Evolutionary conservation across 306 rosid genomes (phyloP).

Genomic region (Begonia loranthoides): DNA sequence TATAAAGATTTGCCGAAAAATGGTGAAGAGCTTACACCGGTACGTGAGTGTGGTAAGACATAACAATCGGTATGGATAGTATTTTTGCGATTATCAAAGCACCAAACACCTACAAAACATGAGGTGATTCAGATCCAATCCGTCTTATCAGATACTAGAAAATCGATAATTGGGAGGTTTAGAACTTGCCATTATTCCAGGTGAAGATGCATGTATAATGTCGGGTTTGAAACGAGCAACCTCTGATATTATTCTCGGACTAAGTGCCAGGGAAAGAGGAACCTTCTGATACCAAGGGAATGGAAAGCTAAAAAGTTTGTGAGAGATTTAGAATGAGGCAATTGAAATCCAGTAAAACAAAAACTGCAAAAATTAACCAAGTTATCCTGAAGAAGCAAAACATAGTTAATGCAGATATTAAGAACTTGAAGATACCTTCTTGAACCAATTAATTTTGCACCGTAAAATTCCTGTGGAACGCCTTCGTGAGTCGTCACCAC

Average conservation of each 20-base stretch:
- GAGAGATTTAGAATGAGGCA: constrained; percentile 2
- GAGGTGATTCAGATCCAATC: background rate
- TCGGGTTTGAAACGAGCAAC: constrained; percentile 96
- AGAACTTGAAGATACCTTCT: constrained; percentile 33
- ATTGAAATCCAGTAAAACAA: background rate
- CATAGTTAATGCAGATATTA: too few species aligned
- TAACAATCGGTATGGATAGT: constrained; percentile 73
- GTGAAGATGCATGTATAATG: constrained; percentile 96
- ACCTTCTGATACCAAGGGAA: constrained; percentile 88
- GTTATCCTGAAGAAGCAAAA: too few species aligned
- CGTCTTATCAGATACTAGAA: background rate
- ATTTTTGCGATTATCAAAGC: constrained; percentile 85
- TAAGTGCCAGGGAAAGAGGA: constrained; percentile 94
- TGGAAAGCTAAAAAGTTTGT: constrained; percentile 52
- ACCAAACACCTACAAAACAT: constrained; percentile 70
- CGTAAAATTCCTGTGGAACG: constrained; percentile 79
- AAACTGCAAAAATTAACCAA: too few species aligned
- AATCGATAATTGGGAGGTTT: background rate
- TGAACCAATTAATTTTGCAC: constrained; percentile 86
- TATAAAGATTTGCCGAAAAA: background rate
- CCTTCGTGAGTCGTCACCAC: constrained; percentile 98
- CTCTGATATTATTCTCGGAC: constrained; percentile 98
- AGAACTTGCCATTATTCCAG: constrained; percentile 78
- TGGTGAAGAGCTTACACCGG: constrained; percentile 52
- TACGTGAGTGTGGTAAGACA: constrained; percentile 98